Base-by-base conservation (phyloP, 2,329 filamentous ascomycete species). In the Aquanectria penicillioides region DNA sequence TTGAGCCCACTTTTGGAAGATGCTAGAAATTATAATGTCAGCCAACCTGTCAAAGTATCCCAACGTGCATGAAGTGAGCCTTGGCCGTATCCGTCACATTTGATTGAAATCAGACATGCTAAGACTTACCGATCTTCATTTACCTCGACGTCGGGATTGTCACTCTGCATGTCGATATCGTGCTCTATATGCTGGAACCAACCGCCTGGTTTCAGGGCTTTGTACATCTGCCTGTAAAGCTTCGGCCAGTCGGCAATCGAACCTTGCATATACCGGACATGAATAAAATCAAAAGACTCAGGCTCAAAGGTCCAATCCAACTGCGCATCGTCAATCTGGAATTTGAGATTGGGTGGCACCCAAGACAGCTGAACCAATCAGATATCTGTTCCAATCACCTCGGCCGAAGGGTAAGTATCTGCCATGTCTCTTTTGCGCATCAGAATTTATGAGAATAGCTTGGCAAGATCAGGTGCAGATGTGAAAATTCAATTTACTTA, bases 21-120 rank as follows among this genome's bases (percentile, higher is more conserved):
- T 37, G 5, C 44, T 48, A 10, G 89, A 91, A 74, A 91, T 90
- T 62, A 7, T n/a, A n/a, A n/a, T n/a, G 6, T 43, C 7, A 43
- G 38, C 38, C 5, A 28, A 11, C 7, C 3, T 12, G 20, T 1
- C 8, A 6, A 3, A 3, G 7, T 10, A 7, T 26, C n/a, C n/a
- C n/a, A n/a, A n/a, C n/a, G n/a, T n/a, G n/a, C n/a, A n/a, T n/a
- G n/a, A n/a, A n/a, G n/a, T n/a, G n/a, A n/a, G n/a, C n/a, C n/a
- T n/a, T n/a, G n/a, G n/a, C n/a, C n/a, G n/a, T n/a, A n/a, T n/a
- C n/a, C n/a, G n/a, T n/a, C n/a, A n/a, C n/a, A n/a, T n/a, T n/a
- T 5, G 8, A 15, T 12, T 43, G 13, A 41, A 8, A 17, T 5
- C 6, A 6, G 4, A 28, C 10, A 2, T 22, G 8, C 22, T 10